These are phyloP conservation scores for Colletotrichum cuscutae DNA, from an alignment of 2,329 filamentous ascomycete genomes.

Conservation along the genomic window DNA sequence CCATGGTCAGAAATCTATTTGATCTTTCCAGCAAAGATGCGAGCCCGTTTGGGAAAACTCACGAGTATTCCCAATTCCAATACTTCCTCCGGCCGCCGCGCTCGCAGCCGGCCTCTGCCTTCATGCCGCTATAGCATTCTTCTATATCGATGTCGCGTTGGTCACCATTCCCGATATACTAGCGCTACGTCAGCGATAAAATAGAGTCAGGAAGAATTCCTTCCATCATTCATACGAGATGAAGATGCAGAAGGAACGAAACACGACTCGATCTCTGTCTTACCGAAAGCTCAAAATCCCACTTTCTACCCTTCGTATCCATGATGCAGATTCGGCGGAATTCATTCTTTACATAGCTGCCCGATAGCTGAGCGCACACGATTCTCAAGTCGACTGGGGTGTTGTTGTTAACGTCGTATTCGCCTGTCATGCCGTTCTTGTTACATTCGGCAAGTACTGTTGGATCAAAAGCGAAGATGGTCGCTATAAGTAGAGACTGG, in stretches of 20 bases:
- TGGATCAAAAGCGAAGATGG: not conserved
- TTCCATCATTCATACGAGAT: not conserved
- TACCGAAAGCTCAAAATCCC: not conserved
- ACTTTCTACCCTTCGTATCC: not conserved
- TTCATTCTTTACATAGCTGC: not conserved
- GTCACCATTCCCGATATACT: not conserved
- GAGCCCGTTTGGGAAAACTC: not conserved
- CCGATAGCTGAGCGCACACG: not conserved
- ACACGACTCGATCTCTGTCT: not conserved
- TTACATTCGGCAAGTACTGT: not conserved
- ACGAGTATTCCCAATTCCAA: not conserved
- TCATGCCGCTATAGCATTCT: not conserved
- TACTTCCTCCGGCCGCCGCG: not conserved
- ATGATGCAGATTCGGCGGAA: not conserved
- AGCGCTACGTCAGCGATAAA: fast-evolving
- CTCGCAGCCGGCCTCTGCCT: not conserved
- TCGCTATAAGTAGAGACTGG: not conserved
- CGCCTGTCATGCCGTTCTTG: not conserved
- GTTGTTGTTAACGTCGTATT: not conserved
- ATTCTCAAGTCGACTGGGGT: not conserved
- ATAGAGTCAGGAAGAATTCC: not conserved
- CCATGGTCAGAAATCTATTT: not conserved
- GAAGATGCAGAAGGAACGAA: not conserved
- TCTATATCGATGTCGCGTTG: not conserved
- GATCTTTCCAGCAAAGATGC: not conserved